Evolutionary conservation across 1,139 yeast genomes (phyloP), one percentile per base, ranked within the genome.

Genomic region (Dujonia santamariae): DNA sequence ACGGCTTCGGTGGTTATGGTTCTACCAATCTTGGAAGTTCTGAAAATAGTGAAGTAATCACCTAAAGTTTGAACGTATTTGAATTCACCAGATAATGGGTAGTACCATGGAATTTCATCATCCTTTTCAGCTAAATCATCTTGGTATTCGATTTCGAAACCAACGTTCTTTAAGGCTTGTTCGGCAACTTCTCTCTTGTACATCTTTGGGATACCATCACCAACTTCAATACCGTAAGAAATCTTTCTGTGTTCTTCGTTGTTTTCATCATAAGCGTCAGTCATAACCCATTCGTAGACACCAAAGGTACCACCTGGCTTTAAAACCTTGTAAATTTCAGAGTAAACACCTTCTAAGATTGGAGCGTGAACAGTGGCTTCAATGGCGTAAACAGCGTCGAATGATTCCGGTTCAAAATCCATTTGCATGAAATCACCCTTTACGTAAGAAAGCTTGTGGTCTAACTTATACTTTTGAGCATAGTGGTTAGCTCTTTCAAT

Each of bases 361-460:
- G 98, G 98, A 19, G 98, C 98, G 58, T 92, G 98, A 41, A 88
- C 96, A 29, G 98, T 92, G 39, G 98, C 98, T 70, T 92, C 98
- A 56, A 92, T 92, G 41, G 98, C 97, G 55, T 92, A 92, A 30
- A 92, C 98, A 32, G 96, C 96, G 62, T 92, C 98, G 56, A 94
- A 92, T 24, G 90, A 62, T 54, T 80, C 84, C 46, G 85, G 83
- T 60, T 81, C 87, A 53, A 94, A 90, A 53, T 92, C 97, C 97
- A 92, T 87, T 63, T 90, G 95, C 98, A 92, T 94, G 72, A 92
- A 92, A 63, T 92, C 98, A 50, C 98, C 98, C 70, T 92, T 92
- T 52, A 88, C 96, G 51, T 85, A 90, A 19, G 79, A 71, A 54
- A 90, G 71, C 65, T 87, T 82, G 58, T 85, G 73, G 43, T 75